A percentile compares a stretch with the other conserved stretches of the same genome.
These are phyloP conservation scores for Candida qinlingensis DNA, from an alignment of 805 yeast species.

Conservation along the genomic window DNA sequence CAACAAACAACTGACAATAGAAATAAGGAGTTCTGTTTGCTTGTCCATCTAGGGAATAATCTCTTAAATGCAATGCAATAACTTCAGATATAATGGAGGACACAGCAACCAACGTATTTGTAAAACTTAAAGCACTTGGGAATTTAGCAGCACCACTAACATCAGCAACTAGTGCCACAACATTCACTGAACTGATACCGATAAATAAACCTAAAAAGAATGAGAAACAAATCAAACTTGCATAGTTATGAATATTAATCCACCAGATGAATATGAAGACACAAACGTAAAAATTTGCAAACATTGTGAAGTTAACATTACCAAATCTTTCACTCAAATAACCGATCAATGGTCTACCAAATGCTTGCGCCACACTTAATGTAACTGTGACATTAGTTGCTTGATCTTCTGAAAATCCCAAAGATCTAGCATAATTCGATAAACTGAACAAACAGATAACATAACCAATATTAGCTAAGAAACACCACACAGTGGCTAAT, in stretches of 20 bases:
- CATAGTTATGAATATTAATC: constrained; percentile 40
- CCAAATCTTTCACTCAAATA: constrained; percentile 40
- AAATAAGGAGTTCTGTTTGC: constrained; percentile 39
- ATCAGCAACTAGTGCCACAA: constrained; percentile 36
- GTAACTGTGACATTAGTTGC: constrained; percentile 42
- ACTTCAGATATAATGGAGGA: constrained; percentile 44
- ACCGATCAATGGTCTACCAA: constrained; percentile 48
- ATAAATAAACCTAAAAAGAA: constrained; percentile 38
- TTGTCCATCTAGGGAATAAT: constrained; percentile 13
- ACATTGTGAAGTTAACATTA: constrained; percentile 39
- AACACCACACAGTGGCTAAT: constrained; percentile 33
- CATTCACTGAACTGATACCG: constrained; percentile 41
- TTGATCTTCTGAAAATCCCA: constrained; percentile 40
- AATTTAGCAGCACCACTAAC: constrained; percentile 32
- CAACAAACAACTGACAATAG: constrained; percentile 58
- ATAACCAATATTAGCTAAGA: constrained; percentile 35
- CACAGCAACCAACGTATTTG: constrained; percentile 28
- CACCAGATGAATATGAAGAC: constrained; percentile 42
- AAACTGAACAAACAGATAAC: constrained; percentile 41
- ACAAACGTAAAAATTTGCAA: constrained; percentile 30
- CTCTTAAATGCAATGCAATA: constrained; percentile 45
- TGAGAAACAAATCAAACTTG: constrained; percentile 36
- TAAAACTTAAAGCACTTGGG: constrained; percentile 34
- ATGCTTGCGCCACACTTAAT: constrained; percentile 39
- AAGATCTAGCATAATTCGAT: constrained; percentile 39